Base-by-base conservation (phyloP, 164 flowering plant genomes). In the Akebia trifoliata region DNA sequence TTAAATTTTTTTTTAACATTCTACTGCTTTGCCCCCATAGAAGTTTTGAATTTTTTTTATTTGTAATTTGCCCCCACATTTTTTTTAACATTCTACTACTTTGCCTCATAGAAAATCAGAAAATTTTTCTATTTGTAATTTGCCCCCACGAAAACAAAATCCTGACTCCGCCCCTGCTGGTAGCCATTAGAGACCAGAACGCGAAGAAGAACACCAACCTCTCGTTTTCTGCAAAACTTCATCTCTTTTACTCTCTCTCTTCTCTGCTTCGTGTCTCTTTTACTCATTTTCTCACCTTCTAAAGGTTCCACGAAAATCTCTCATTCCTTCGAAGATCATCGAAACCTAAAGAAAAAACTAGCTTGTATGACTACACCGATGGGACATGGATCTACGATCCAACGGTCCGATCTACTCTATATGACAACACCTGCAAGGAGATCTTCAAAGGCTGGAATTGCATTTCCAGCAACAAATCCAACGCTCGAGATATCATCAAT, bases 391-490 rank as follows among this genome's bases (percentile, higher is more conserved):
- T 90, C 76, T 72, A 76, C 71, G 89, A 84, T 70, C 76, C 79
- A 34, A 61, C 29, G 10, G 18, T 30, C 36, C 69, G 53, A 63
- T 51, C 77, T 34, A 42, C 58, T 7, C 76, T 76, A 38, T 93
- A 90, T 53, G 95, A 83, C 46, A 38, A 68, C 45, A 75, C 83
- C 32, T 93, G 99, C 68, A 93, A 87, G 74, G 99, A 90, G 79
- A 90, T 93, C 8, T 93, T 82, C 81, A 87, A 83, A 61, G 99
- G 97, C 4, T 93, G 99, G 99, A 93, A 93, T 54, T 93, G 96
- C 73, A 63, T 83, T 44, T 63, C 77, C 20, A 62, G 69, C 25
- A 70, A 75, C 46, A 93, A 90, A 67, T 69, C 85, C 46, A 87
- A 87, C 47, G 92, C 75, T 17, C 36, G 34, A 9, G 84, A 81